These are phyloP conservation scores for Tolypocladium inflatum DNA, from an alignment of 2,329 filamentous ascomycete genomes.

Conservation along the genomic window DNA sequence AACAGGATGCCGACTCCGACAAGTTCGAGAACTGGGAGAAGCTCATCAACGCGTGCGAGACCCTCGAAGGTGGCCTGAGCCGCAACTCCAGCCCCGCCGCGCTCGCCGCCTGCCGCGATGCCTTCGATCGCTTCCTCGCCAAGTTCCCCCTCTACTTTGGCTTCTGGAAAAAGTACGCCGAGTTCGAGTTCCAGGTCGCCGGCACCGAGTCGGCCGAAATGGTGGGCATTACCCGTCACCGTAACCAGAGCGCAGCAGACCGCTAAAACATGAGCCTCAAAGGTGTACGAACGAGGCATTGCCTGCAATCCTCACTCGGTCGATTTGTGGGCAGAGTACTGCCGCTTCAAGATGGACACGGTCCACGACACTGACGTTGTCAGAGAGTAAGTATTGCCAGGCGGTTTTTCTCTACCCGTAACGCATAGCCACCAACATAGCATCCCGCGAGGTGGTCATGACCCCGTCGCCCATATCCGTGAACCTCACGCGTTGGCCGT, in stretches of 20 bases:
- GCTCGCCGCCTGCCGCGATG: conserved; percentile 74
- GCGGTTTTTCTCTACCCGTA: conserved; percentile 58
- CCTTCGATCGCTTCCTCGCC: conserved; percentile 85
- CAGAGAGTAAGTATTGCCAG: conserved; percentile 90
- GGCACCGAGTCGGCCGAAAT: conserved; percentile 96
- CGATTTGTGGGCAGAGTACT: conserved; percentile 96
- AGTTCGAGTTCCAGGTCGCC: conserved; percentile 92
- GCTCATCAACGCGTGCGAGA: conserved; percentile 72
- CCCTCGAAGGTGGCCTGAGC: conserved; percentile 85
- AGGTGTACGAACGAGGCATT: conserved; percentile 94
- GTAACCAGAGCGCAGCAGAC: neutral
- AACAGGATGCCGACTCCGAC: conserved; percentile 62
- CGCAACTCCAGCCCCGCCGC: conserved; percentile 94
- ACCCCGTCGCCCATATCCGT: conserved; percentile 26
- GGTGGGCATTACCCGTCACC: conserved; percentile 41
- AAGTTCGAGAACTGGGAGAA: conserved; percentile 95
- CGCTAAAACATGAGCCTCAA: conserved; percentile 1
- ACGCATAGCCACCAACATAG: conserved; percentile 40
- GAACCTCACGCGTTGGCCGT: conserved; percentile 25
- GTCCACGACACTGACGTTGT: conserved; percentile 90
- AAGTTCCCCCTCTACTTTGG: conserved; percentile 95
- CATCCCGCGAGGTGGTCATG: conserved; percentile 29
- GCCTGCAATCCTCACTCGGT: conserved; percentile 89
- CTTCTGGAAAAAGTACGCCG: conserved; percentile 99
- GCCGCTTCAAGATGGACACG: conserved; percentile 94